Percentiles rank a stretch among this genome's conserved stretches.
phyloP scores from a whole-genome alignment of 306 rosid genomes.

The Datisca glomerata region DNA sequence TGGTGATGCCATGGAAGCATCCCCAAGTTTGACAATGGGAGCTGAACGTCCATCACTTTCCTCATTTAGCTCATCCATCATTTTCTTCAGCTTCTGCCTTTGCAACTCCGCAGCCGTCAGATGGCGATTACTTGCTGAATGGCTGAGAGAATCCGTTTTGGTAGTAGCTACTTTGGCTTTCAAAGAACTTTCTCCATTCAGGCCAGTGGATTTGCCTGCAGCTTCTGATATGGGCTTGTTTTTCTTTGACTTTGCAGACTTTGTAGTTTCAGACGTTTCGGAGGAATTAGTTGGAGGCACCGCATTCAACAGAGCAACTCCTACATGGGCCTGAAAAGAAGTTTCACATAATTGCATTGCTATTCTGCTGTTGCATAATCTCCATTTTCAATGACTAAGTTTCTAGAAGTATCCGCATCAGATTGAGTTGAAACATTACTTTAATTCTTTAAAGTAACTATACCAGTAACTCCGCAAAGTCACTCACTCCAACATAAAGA shows the following conservation, averaged over 20 bases:
- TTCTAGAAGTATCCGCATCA: too few relatives aligned
- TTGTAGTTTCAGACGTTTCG: conserved; percentile 40
- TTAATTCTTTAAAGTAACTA: too few relatives aligned
- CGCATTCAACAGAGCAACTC: conserved; percentile 86
- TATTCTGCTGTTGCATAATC: too few relatives aligned
- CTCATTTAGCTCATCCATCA: conserved; percentile 90
- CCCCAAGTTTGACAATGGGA: conserved; percentile 91
- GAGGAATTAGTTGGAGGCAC: conserved; percentile 51
- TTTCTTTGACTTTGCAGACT: conserved; percentile 61
- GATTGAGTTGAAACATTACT: too few relatives aligned
- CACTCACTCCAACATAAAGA: too few relatives aligned
- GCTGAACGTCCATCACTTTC: conserved; percentile 86
- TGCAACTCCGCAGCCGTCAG: conserved; percentile 59
- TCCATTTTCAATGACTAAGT: too few relatives aligned
- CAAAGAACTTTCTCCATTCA: conserved; percentile 60
- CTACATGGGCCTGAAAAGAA: conserved; percentile 78
- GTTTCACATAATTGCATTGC: conserved; percentile 12
- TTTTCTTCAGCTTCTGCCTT: conserved; percentile 76
- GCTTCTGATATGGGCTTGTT: conserved; percentile 39
- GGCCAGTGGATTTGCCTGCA: conserved; percentile 33
- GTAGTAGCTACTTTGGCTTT: conserved; percentile 35
- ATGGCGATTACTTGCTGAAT: conserved; percentile 44
- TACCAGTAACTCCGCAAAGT: too few relatives aligned
- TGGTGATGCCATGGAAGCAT: conserved; percentile 99
- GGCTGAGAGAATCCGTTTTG: conserved; percentile 31